phyloP scores from a whole-genome alignment of 768 basidiomycete species.

The Psilocybe cyanescens region DNA sequence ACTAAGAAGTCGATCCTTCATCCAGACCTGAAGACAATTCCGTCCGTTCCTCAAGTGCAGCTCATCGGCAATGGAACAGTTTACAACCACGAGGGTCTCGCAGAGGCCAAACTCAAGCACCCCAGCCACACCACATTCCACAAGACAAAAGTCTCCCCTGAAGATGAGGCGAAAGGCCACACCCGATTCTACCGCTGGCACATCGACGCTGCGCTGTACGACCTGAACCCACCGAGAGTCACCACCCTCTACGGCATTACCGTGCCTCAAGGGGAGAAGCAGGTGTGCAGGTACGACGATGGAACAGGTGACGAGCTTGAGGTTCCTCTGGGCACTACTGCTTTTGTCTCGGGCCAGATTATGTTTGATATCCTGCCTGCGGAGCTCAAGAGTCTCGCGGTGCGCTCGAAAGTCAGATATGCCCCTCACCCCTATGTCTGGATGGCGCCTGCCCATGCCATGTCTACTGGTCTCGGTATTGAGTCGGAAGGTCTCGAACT shows the following conservation, averaged over 20 bases:
- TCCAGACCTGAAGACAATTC: conserved; percentile 90
- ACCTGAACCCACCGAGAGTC: conserved; percentile 77
- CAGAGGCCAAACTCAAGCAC: conserved; percentile 80
- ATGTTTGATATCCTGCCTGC: conserved; percentile 83
- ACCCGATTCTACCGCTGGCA: conserved; percentile 95
- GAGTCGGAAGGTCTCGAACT: conserved; percentile 79
- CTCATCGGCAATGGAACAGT: conserved; percentile 89
- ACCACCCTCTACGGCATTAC: conserved; percentile 83
- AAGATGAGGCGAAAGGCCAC: conserved; percentile 75
- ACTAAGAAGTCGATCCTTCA: conserved; percentile 83
- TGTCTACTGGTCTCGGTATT: conserved; percentile 83
- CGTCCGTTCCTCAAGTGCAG: conserved; percentile 87
- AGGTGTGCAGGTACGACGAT: conserved; percentile 81
- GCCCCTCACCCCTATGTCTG: conserved; percentile 89
- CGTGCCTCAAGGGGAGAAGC: conserved; percentile 67
- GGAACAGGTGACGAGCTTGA: conserved; percentile 82
- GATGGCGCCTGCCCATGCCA: conserved; percentile 80
- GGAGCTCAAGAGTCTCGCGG: conserved; percentile 78
- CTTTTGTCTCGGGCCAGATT: conserved; percentile 77
- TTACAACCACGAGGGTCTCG: conserved; percentile 80
- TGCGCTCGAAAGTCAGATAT: conserved; percentile 75
- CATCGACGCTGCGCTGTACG: conserved; percentile 87
- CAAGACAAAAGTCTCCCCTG: conserved; percentile 71
- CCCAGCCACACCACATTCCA: conserved; percentile 88
- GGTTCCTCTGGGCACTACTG: conserved; percentile 88